Base-by-base conservation (phyloP, 257 asterid genomes). In the Solanum tarapatanum region DNA sequence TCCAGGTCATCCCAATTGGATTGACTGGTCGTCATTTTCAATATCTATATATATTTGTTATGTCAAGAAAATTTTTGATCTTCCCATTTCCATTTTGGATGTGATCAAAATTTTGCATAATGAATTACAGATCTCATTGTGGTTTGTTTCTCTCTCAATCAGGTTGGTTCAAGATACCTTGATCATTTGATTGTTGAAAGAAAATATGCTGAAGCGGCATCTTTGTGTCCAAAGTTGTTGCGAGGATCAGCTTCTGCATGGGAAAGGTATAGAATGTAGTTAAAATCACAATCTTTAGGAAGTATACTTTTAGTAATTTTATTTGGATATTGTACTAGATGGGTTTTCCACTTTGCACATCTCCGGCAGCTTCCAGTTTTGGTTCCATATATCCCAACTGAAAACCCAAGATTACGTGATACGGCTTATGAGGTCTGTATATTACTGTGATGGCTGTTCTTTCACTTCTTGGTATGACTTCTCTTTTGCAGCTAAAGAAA, bases 311-410 rank as follows among this genome's bases (percentile, higher is more conserved):
- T 84, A 75, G 84, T 87, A 86, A 87, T 90, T 82, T 74, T 30
- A 89, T 45, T 84, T 87, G 87, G 84, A 62, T 91, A 83, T 84
- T 89, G 70, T 66, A 87, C 82, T 91, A 97, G 99, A 91, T 96
- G 99, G 99, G 96, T 97, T 90, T 96, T 96, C 91, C 99, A 97
- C 90, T 97, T 97, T 85, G 99, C 99, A 87, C 99, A 97, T 90
- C 98, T 97, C 84, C 99, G 98, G 69, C 99, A 97, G 88, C 99
- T 97, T 93, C 99, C 97, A 87, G 96, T 94, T 89, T 88, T 97
- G 91, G 99, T 96, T 89, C 98, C 99, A 48, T 95, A 94, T 89
- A 96, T 97, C 75, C 99, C 99, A 23, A 94, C 98, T 66, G 98
- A 97, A 89, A 96, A 94, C 88, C 99, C 99, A 88, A 96, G 94